Evolutionary conservation across 2,329 filamentous ascomycete genomes (phyloP).

Genomic region (Hymenoscyphus fructigenus): DNA sequence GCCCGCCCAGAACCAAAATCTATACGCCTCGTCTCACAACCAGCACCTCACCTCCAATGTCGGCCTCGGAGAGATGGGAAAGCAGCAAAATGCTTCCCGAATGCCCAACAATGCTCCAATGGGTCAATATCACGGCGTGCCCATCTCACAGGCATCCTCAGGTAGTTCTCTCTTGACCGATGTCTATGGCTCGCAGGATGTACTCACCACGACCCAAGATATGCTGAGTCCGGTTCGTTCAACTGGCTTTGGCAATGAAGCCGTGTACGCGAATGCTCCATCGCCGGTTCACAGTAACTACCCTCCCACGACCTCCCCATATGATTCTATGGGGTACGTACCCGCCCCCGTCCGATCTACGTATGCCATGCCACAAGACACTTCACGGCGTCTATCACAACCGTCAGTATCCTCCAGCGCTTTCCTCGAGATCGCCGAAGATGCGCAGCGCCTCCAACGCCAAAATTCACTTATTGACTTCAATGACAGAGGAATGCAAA

Average conservation of each 20-base stretch:
- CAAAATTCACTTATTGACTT: conserved; percentile 66
- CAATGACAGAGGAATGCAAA: conserved; percentile 56
- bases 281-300: conserved; percentile 39
- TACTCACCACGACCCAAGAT: conserved; percentile 74
- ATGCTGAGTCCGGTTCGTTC: conserved; percentile 62
- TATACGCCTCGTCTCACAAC: conserved; percentile 61
- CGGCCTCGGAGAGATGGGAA: conserved; percentile 55
- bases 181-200: conserved; percentile 61
- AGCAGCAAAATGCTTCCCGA: conserved; percentile 53
- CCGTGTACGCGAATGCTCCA: conserved; percentile 66
- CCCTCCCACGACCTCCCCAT: conserved; percentile 54
- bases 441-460: conserved; percentile 42
- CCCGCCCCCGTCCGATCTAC: conserved; percentile 61
- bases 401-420: conserved; percentile 68
- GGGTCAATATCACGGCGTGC: conserved; percentile 70
- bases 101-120: conserved; percentile 59
- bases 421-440: conserved; percentile 40
- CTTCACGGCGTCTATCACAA: conserved; percentile 72
- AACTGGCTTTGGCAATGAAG: conserved; percentile 66
- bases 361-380: conserved; percentile 55
- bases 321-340: conserved; percentile 75
- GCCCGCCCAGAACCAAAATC: conserved; percentile 49
- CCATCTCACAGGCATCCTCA: conserved; percentile 72
- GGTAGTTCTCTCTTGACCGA: conserved; percentile 61
- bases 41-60: conserved; percentile 54